Evolutionary conservation across 192 early-diverging fungal species (phyloP).

Genomic region (Coemansia sp.): DNA sequence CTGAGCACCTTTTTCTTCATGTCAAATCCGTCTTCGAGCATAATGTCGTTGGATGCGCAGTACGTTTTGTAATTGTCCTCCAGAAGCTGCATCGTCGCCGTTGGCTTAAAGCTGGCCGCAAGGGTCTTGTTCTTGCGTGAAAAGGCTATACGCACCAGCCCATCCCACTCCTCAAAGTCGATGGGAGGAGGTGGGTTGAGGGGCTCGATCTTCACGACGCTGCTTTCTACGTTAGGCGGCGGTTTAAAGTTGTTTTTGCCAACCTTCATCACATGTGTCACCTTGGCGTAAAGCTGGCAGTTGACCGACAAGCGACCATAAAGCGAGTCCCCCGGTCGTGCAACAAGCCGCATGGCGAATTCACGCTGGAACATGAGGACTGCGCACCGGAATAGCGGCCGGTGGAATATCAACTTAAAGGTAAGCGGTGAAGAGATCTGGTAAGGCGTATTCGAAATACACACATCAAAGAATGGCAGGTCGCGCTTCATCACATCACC

Average conservation of each 20-base stretch:
- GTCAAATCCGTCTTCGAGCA: constrained; percentile 83
- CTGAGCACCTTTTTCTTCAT: constrained; percentile 78
- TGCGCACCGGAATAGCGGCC: constrained; percentile 88
- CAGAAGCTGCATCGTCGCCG: constrained; percentile 83
- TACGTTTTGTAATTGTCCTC: constrained; percentile 97
- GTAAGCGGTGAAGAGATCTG: constrained; percentile 93
- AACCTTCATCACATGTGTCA: constrained; percentile 97
- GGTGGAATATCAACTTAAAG: constrained; percentile 94
- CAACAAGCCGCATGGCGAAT: constrained; percentile 93
- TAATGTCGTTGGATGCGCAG: constrained; percentile 79
- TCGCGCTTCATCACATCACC: constrained; percentile 98
- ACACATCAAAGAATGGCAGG: constrained; percentile 97
- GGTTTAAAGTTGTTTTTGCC: constrained; percentile 98
- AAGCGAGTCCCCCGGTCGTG: constrained; percentile 89
- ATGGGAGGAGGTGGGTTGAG: constrained; percentile 92
- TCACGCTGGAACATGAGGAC: constrained; percentile 99
- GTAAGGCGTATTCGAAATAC: constrained; percentile 98
- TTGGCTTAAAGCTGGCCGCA: constrained; percentile 87
- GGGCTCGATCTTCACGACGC: constrained; percentile 94
- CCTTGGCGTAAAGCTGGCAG: constrained; percentile 91
- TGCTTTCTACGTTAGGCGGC: constrained; percentile 95
- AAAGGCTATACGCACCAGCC: constrained; percentile 91
- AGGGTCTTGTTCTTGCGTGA: constrained; percentile 94
- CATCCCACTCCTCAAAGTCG: constrained; percentile 97
- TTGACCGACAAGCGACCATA: constrained; percentile 94